phyloP scores from a whole-genome alignment of 192 early-diverging fungal species.

The Coemansia sp. region DNA sequence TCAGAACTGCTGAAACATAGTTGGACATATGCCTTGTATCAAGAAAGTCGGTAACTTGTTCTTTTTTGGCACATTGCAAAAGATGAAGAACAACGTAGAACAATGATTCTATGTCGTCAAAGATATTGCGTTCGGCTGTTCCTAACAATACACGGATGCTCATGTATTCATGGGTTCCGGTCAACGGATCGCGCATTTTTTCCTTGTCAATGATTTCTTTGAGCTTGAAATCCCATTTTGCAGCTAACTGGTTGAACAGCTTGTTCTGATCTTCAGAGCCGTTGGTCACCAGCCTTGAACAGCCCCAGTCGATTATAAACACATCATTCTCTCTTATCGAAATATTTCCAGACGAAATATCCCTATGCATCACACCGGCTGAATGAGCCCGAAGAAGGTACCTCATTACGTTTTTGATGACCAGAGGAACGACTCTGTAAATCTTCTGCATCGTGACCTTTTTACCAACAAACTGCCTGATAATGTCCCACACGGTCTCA shows the following conservation, averaged over 20 bases:
- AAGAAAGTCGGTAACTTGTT: not conserved
- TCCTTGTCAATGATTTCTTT: not conserved
- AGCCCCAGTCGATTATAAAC: constrained; percentile 17
- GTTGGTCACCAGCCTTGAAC: not conserved
- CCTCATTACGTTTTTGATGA: not conserved
- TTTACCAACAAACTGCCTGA: too few species aligned
- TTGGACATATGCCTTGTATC: not conserved
- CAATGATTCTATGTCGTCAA: not conserved
- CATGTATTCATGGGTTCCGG: not conserved
- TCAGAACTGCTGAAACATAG: too few species aligned
- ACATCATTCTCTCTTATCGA: not conserved
- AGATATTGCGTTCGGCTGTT: not conserved
- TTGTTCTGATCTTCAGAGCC: not conserved
- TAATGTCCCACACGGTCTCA: not conserved
- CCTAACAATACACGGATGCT: constrained; percentile 8
- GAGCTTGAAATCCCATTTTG: not conserved
- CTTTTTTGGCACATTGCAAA: not conserved
- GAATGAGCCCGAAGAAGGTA: not conserved
- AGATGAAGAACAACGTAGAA: constrained; percentile 9
- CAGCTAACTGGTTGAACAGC: not conserved
- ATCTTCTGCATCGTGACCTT: too few species aligned
- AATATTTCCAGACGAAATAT: constrained; percentile 14
- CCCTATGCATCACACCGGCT: constrained; percentile 11
- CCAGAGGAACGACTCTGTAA: not conserved
- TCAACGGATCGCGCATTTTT: not conserved